Base-by-base conservation (phyloP, 23 red algal genomes). In the Gracilaria gracilis region DNA sequence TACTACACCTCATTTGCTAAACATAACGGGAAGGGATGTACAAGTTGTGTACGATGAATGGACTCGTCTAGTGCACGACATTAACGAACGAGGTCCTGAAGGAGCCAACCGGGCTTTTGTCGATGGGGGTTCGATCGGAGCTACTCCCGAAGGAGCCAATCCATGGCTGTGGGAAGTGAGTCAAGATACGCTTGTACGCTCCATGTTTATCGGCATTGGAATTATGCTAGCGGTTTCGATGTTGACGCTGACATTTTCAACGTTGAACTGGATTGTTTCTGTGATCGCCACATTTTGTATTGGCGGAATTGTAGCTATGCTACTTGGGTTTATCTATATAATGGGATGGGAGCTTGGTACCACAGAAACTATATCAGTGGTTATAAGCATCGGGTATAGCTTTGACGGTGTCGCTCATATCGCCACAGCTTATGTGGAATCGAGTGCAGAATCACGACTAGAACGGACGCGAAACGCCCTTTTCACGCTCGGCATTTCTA, bases 321-420 rank as follows among this genome's bases (percentile, higher is more conserved):
- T 95, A 1, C 28, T 89, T 0, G 92, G 84, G 40, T 17, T 88
- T 20, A 57, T 87, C 0, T 29, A 53, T 29, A 24, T 95, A n/a
- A 13, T 39, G 46, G 93, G 93, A 13, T 88, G 69, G 83, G 61
- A 81, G 31, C 37, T 84, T 5, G 93, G 93, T 13, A 75, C 84
- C 9, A 69, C 77, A 29, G 93, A 95, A 53, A 82, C 85, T 13
- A 80, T 95, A 21, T 65, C 70, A 23, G 72, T 84, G 12, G 64
- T 88, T 11, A 83, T 90, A 28, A 75, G 66, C 4, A 87, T 95
- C 29, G 93, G 93, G 21, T 89, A 89, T 17, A 80, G 67, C 54
- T 51, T 95, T 58, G 93, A 95, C 62, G 86, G 61, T 42, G 70
- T 64, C 7, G 61, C 86, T 20, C 93, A 95, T 57, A 82, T 95